phyloP scores from a whole-genome alignment of 768 basidiomycete genomes.

The Panaeolus cyanescens region DNA sequence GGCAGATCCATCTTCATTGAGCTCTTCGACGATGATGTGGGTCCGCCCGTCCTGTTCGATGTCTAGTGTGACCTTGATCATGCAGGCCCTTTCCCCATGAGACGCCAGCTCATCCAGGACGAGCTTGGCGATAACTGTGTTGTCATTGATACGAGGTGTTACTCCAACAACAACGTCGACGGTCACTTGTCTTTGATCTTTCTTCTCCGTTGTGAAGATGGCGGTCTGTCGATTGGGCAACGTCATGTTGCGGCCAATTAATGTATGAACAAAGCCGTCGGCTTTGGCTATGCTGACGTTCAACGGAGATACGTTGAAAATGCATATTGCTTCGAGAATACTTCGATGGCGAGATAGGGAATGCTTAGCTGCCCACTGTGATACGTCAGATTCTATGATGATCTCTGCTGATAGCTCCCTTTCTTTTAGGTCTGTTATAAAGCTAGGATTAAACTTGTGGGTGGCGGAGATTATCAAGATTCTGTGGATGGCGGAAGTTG shows the following conservation, averaged over 20 bases:
- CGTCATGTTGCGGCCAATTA: slow-evolving; percentile 5
- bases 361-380: slow-evolving; percentile 6
- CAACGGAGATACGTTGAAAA: slow-evolving; percentile 12
- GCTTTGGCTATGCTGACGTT: slow-evolving; percentile 12
- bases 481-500: slow-evolving; percentile 6
- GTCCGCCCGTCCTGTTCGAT: slow-evolving; percentile 11
- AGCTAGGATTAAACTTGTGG: neutral
- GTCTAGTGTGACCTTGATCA: slow-evolving; percentile 8
- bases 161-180: slow-evolving; percentile 11
- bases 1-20: neutral
- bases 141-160: neutral
- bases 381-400: neutral
- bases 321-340: neutral
- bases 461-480: slow-evolving; percentile 1
- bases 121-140: slow-evolving; percentile 9
- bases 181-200: slow-evolving; percentile 9
- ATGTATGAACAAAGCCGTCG: slow-evolving; percentile 10
- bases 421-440: neutral
- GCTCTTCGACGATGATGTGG: slow-evolving; percentile 11
- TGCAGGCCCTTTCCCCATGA: neutral
- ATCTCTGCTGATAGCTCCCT: neutral
- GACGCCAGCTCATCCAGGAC: slow-evolving; percentile 4
- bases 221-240: slow-evolving; percentile 7
- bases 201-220: slow-evolving; percentile 10
- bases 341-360: slow-evolving; percentile 3